Evolutionary conservation across 495 filamentous ascomycete species (phyloP).

Genomic region (Darksidea phi): DNA sequence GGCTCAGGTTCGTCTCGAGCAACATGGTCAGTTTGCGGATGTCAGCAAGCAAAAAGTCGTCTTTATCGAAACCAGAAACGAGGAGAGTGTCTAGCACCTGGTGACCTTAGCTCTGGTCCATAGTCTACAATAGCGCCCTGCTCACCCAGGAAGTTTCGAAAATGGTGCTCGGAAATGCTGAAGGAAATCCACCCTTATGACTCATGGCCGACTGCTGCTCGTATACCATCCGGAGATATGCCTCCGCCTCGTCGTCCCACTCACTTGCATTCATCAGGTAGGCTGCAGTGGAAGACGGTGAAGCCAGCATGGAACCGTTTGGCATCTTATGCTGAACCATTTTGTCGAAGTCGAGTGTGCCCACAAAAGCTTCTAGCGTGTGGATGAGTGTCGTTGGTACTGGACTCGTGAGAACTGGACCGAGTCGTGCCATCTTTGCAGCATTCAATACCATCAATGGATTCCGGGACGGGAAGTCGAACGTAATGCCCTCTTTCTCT

Average conservation of each 20-base stretch:
- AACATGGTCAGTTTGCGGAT: conserved; percentile 20
- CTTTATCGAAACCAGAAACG: conserved; percentile 22
- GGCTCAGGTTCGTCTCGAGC: conserved; percentile 18
- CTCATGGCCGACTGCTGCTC: conserved; percentile 1
- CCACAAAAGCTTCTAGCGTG: conserved; percentile 52
- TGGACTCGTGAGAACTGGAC: conserved; percentile 38
- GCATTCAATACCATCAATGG: conserved; percentile 26
- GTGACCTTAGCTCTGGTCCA: not conserved
- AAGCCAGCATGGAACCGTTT: conserved; percentile 49
- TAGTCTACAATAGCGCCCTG: conserved; percentile 35
- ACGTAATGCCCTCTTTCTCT: conserved; percentile 20
- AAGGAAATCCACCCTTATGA: conserved; percentile 24
- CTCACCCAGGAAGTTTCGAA: conserved; percentile 31
- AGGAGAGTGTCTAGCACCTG: conserved; percentile 22
- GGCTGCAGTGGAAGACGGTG: conserved; percentile 52
- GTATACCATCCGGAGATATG: conserved; percentile 27
- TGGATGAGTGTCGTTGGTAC: conserved; percentile 44
- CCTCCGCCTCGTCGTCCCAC: conserved; percentile 45
- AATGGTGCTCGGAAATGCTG: conserved; percentile 26
- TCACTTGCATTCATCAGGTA: conserved; percentile 46
- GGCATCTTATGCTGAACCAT: conserved; percentile 48
- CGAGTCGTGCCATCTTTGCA: conserved; percentile 20
- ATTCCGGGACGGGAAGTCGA: conserved; percentile 28
- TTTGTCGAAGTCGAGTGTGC: conserved; percentile 47
- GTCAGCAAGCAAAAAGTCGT: conserved; percentile 24